Evolutionary conservation across 2,329 filamentous ascomycete genomes (phyloP), one percentile per base, ranked within the genome.

Genomic region (Colletotrichum spinosum): DNA sequence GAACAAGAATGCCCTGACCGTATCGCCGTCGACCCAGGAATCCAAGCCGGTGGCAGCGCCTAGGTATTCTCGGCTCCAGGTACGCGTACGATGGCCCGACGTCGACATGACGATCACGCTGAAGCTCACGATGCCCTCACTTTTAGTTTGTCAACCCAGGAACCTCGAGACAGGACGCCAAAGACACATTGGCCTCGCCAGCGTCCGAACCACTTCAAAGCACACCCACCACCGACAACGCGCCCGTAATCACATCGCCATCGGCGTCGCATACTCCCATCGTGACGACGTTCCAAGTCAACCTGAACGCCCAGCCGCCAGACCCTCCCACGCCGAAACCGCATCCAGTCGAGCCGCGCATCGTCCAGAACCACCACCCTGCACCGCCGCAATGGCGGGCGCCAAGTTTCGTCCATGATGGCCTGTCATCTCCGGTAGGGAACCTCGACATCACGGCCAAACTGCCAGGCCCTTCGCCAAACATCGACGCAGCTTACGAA

Each of bases 1-100:
- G 2, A 76, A 79, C 8, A 84, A 84, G 70, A 85, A 85, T 68
- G 79, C 79, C 6, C 77, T 79, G 50, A 83, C 82, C 0, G 74
- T 79, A 2, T 70, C 65, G 25, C 58, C 68, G 9, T 49, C 63
- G 45, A 42, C 60, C 8, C 46, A 44, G 12, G 13, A 46, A 6
- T n/a, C 51, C 9, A 57, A 55, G 17, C 45, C 62, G 25, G 25
- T 25, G 25, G 37, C 57, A 35, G 52, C 62, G 3, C 45, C 67
- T 8, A 49, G 54, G 33, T 69, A 69, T 48, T 54, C 65, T 9
- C 45, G 64, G 12, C 49, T 71, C n/a, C 63, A 69, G 67, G 68
- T 70, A 41, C 11, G 61, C 33, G 37, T 50, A 49, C 2, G 2
- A 17, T 25, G 33, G 12, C 41, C 41, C 11, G 33, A 51, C 51